A percentile compares a stretch with the other conserved stretches of the same genome.
phyloP scores from a whole-genome alignment of 2,329 filamentous ascomycete species.

The Boeremia exigua region DNA sequence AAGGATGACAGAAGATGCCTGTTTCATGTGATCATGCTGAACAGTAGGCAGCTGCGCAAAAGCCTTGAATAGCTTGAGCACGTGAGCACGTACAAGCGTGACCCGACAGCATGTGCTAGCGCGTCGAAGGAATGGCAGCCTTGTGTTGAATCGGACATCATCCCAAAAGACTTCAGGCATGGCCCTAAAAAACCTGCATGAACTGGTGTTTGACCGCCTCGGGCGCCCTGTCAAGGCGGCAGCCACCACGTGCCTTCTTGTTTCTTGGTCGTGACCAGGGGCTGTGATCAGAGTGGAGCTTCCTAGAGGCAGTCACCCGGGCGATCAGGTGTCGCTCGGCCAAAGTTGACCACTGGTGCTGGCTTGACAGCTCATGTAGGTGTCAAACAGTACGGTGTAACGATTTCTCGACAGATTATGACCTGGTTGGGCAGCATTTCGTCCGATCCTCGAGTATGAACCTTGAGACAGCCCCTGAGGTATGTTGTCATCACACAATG shows the following conservation, averaged over 20 bases:
- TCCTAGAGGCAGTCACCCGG: not conserved
- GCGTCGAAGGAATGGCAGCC: conserved; percentile 1
- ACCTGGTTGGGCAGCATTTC: conserved; percentile 9
- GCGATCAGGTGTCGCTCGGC: not conserved
- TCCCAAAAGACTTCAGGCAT: not conserved
- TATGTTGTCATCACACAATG: not conserved
- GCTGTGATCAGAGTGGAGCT: not conserved
- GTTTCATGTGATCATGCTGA: conserved; percentile 1
- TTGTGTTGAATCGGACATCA: conserved; percentile 11
- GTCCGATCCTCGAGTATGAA: not conserved
- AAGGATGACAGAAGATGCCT: not conserved
- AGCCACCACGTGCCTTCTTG: not conserved
- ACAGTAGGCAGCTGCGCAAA: not conserved
- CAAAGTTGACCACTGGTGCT: not conserved
- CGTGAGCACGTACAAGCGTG: not conserved
- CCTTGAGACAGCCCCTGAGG: not conserved
- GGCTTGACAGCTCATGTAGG: conserved; percentile 1
- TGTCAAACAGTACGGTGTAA: not conserved
- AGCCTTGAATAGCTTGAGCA: not conserved
- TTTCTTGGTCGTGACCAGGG: not conserved
- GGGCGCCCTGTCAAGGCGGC: not conserved
- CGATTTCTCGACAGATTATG: not conserved
- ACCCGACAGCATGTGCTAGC: not conserved
- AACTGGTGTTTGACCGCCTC: not conserved
- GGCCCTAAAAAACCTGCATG: not conserved